Base-by-base conservation (phyloP, 2,329 filamentous ascomycete genomes). In the Cladophialophora chaetospira region DNA sequence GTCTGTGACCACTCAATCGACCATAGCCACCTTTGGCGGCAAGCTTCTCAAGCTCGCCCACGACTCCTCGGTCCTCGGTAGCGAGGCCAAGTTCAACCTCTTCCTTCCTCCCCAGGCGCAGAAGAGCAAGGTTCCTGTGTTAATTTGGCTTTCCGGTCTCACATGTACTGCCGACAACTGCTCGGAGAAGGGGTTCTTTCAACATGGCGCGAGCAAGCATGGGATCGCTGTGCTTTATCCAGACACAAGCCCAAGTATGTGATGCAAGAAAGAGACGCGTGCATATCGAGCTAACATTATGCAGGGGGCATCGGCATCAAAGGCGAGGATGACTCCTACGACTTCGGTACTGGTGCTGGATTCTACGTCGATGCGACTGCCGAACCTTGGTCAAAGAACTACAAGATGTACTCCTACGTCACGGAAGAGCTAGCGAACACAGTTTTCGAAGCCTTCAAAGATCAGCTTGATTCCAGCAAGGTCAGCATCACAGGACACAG, bases 381-480 rank as follows among this genome's bases (percentile, higher is more conserved):
- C 63, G 81, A 83, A 26, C 91, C 91, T 8, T 99, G 86, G 79
- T 78, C 78, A 57, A 77, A 79, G 52, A 84, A 90, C 71, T 99
- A 99, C 81, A 87, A 87, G 66, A 99, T 99, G 94, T 91, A 97
- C 79, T 85, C 82, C 61, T 99, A 99, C 78, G 82, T 99, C 65
- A 87, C 88, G n/a, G 74, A 82, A 52, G 94, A 99, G 75, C 85
- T 99, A n/a, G 93, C 92, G 0, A 76, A 80, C 13, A 79, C 86
- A 1, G 81, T 97, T 21, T 95, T 92, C 73, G 73, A 74, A 26
- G 80, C 83, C 23, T 96, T 91, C 75, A 51, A 51, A 42, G 78
- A 82, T 26, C 80, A 84, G 69, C 78, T 99, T 26, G 93, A 97
- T 72, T 69, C 73, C 0, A 74, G 68, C 25, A 81, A 87, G 36